Percentiles rank a stretch among this genome's conserved stretches.
phyloP scores from a whole-genome alignment of 2,329 filamentous ascomycete genomes.

The Cryphonectria nitschkei region DNA sequence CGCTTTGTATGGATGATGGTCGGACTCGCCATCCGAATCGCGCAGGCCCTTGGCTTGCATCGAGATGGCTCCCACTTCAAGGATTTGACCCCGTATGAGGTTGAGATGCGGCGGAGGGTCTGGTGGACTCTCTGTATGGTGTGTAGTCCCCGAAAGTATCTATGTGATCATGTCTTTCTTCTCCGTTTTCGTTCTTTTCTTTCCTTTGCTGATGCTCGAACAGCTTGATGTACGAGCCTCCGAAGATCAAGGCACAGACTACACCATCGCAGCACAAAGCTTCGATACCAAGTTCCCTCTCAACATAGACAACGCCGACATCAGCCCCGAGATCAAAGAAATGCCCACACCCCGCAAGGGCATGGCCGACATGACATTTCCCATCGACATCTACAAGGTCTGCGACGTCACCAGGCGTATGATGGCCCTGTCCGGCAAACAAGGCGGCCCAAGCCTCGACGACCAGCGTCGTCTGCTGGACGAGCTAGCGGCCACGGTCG shows the following conservation, averaged over 20 bases:
- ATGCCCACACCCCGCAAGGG: constrained; percentile 51
- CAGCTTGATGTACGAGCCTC: constrained; percentile 35
- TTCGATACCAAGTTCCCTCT: constrained; percentile 47
- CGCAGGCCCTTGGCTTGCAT: constrained; percentile 48
- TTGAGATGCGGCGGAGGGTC: constrained; percentile 56
- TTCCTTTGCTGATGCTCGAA: not conserved
- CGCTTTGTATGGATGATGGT: constrained; percentile 55
- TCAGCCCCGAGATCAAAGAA: constrained; percentile 52
- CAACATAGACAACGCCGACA: constrained; percentile 59
- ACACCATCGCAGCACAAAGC: constrained; percentile 44
- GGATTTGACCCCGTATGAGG: constrained; percentile 52
- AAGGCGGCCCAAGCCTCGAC: constrained; percentile 35
- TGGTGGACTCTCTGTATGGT: constrained; percentile 58
- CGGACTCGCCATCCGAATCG: constrained; percentile 50
- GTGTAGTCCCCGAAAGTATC: not conserved
- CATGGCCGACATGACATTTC: constrained; percentile 62
- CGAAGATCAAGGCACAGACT: constrained; percentile 43
- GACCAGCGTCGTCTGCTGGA: constrained; percentile 50
- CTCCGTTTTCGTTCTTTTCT: not conserved
- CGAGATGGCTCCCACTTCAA: constrained; percentile 48
- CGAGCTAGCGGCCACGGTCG: constrained; percentile 47
- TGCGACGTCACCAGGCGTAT: constrained; percentile 43
- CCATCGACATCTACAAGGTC: constrained; percentile 48
- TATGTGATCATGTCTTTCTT: not conserved
- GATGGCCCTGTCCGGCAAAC: constrained; percentile 38